Conservation (phyloP, 2,329 filamentous ascomycete species). For the Phaeoacremonium minimum region DNA sequence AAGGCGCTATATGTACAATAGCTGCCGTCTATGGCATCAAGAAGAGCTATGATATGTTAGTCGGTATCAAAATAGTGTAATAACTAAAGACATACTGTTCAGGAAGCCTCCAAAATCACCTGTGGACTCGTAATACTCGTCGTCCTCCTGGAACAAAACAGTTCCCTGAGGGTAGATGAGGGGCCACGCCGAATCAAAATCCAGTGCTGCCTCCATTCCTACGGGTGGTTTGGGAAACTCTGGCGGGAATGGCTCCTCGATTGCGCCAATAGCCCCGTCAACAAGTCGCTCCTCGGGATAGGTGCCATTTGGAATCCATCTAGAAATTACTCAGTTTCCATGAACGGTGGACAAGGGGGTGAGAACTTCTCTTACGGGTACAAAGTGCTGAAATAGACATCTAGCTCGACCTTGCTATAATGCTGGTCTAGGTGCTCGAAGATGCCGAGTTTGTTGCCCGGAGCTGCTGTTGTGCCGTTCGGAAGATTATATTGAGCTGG, state of each 20-base stretch:
- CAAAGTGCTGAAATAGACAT: constrained; percentile 19
- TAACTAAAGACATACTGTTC: constrained; percentile 4
- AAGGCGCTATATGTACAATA: constrained; percentile 44
- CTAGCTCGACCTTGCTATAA: constrained; percentile 25
- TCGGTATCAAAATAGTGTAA: no score
- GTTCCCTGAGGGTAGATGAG: constrained; percentile 34
- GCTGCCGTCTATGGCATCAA: constrained; percentile 44
- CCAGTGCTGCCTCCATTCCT: constrained; percentile 28
- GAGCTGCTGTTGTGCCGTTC: constrained; percentile 5
- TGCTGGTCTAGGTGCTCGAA: constrained; percentile 26
- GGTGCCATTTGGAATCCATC: constrained; percentile 23
- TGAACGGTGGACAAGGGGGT: no score
- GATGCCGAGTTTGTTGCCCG: constrained; percentile 15
- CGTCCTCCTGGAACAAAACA: constrained; percentile 35
- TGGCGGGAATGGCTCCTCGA: constrained; percentile 6
- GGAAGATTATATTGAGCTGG: constrained; percentile 14
- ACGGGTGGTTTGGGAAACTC: no score
- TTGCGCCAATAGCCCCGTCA: constrained; percentile 21
- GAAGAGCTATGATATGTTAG: no score
- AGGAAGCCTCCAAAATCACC: constrained; percentile 8
- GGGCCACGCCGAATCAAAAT: constrained; percentile 28
- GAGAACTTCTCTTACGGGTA: constrained; percentile 8
- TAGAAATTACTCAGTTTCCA: no score
- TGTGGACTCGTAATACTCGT: constrained; percentile 27
- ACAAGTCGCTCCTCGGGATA: constrained; percentile 23